A percentile compares a stretch with the other conserved stretches of the same genome.
phyloP scores from a whole-genome alignment of 306 rosid species.

The Carpinus viminea region DNA sequence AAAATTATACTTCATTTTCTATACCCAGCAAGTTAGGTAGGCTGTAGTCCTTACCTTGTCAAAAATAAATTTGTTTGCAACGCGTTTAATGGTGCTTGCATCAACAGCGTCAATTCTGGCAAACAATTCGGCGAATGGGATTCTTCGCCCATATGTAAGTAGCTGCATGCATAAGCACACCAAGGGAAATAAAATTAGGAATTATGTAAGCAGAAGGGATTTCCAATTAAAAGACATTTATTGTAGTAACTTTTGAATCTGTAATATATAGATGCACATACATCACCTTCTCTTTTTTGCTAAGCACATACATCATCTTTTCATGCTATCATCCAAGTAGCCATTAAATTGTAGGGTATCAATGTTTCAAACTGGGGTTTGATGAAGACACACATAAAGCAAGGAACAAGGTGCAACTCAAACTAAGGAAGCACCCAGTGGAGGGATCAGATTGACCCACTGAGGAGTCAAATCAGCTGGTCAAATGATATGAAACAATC shows the following conservation, averaged over 20 bases:
- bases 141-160: constrained; percentile 91
- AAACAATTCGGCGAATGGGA: constrained; percentile 84
- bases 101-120: constrained; percentile 96
- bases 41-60: constrained; percentile 63
- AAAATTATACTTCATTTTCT: background rate
- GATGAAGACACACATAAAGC: background rate
- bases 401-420: background rate
- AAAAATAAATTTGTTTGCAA: constrained; percentile 86
- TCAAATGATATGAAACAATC: background rate
- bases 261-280: background rate
- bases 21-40: background rate
- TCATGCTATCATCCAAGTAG: background rate
- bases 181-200: background rate
- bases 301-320: background rate
- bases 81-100: constrained; percentile 87
- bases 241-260: background rate
- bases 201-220: background rate
- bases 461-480: background rate
- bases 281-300: background rate
- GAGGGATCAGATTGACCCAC: background rate
- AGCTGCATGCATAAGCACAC: constrained; percentile 42
- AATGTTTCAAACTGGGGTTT: background rate
- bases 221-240: background rate
- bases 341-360: background rate
- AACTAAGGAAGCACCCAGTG: constrained; percentile 1